Evolutionary conservation across 176 grass and related monocot genomes (phyloP).

Genomic region (Dactylis glomerata): DNA sequence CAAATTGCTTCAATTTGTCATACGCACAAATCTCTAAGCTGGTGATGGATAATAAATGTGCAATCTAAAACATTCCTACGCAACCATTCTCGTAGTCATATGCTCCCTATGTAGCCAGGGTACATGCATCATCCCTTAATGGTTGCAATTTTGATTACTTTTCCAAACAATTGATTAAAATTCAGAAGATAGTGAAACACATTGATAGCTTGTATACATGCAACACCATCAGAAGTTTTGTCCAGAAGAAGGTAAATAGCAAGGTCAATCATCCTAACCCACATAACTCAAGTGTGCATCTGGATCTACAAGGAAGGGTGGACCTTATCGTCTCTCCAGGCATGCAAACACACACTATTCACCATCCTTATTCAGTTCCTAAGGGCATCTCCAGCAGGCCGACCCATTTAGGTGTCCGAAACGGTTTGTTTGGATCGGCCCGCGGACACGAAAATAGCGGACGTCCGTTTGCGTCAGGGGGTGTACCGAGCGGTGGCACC

Average conservation of each 20-base stretch:
- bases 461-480: no score
- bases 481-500: no score
- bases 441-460: no score
- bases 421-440: no score
- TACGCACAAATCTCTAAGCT: background rate
- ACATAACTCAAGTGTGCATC: background rate
- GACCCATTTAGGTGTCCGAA: no score
- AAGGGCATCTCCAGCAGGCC: no score
- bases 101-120: background rate
- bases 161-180: background rate
- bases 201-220: background rate
- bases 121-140: background rate
- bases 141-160: background rate
- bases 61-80: background rate
- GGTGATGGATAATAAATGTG: background rate
- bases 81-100: background rate
- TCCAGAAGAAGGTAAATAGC: background rate
- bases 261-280: background rate
- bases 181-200: background rate
- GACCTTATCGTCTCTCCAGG: background rate
- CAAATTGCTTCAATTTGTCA: background rate
- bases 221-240: background rate
- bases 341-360: background rate
- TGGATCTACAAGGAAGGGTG: background rate
- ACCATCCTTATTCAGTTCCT: background rate